Percentiles rank a stretch among this genome's conserved stretches.
Conservation (phyloP, 495 filamentous ascomycete genomes). For the Penicillium pulvis region DNA sequence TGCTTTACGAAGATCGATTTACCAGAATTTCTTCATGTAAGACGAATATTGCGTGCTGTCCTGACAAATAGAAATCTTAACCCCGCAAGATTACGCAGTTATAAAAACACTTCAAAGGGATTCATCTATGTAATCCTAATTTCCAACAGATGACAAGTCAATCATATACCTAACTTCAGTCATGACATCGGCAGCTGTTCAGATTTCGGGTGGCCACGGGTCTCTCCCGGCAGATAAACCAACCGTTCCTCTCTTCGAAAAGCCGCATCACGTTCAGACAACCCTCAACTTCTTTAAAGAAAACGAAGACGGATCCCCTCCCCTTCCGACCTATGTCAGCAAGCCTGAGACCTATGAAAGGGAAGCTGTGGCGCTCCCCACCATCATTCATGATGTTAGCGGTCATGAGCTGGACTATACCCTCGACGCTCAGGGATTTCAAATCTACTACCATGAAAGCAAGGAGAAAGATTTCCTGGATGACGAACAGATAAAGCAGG, state of each 20-base stretch:
- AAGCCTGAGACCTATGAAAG: conserved; percentile 55
- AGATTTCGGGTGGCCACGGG: conserved; percentile 23
- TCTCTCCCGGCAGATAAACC: conserved; percentile 22
- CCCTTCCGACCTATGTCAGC: conserved; percentile 49
- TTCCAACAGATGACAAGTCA: background rate
- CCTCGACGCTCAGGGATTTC: conserved; percentile 52
- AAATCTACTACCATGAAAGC: conserved; percentile 51
- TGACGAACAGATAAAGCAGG: conserved; percentile 65
- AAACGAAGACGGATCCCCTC: conserved; percentile 58
- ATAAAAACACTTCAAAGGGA: conserved; percentile 11
- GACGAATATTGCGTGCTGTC: conserved; percentile 38
- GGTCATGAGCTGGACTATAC: conserved; percentile 53
- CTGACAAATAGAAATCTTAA: conserved; percentile 32
- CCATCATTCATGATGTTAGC: conserved; percentile 49
- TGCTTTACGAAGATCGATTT: conserved; percentile 18
- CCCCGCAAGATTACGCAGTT: conserved; percentile 21
- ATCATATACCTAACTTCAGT: background rate
- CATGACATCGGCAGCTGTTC: conserved; percentile 48
- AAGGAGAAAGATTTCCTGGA: conserved; percentile 56
- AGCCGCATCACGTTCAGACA: conserved; percentile 54
- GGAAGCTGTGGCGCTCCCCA: conserved; percentile 31
- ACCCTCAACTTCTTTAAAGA: conserved; percentile 63
- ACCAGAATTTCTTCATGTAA: conserved; percentile 31
- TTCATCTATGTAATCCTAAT: background rate
- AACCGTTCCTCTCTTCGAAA: conserved; percentile 18